phyloP scores from a whole-genome alignment of 2,329 filamentous ascomycete species.

The Elsinoe batatas region DNA sequence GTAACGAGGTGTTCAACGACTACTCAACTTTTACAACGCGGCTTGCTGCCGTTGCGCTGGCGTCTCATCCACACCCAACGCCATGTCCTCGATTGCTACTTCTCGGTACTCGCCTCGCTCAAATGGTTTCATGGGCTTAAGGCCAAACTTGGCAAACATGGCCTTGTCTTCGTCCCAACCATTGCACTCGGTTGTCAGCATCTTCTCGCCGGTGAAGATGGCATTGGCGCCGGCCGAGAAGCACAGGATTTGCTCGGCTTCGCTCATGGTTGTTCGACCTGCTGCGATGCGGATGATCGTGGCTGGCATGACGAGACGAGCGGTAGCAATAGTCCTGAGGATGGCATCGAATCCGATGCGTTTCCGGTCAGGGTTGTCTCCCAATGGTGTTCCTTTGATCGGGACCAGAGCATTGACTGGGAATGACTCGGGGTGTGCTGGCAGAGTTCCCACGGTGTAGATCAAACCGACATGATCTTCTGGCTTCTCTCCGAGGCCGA shows the following conservation, averaged over 20 bases:
- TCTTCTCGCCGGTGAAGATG: slow-evolving; percentile 93
- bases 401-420: slow-evolving; percentile 86
- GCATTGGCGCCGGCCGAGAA: slow-evolving; percentile 89
- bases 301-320: slow-evolving; percentile 68
- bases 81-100: slow-evolving; percentile 11
- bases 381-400: slow-evolving; percentile 80
- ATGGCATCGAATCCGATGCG: slow-evolving; percentile 68
- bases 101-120: slow-evolving; percentile 27
- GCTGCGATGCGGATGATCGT: slow-evolving; percentile 84
- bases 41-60: slow-evolving; percentile 5
- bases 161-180: slow-evolving; percentile 80
- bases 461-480: slow-evolving; percentile 74
- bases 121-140: slow-evolving; percentile 58
- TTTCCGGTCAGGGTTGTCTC: slow-evolving; percentile 45
- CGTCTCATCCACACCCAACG: slow-evolving; percentile 2
- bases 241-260: slow-evolving; percentile 81
- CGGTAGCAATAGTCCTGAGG: slow-evolving; percentile 73
- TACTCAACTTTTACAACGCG: not conserved
- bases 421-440: slow-evolving; percentile 78
- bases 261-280: slow-evolving; percentile 70
- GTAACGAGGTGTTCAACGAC: not conserved
- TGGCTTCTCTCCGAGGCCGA: slow-evolving; percentile 71
- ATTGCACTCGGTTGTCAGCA: slow-evolving; percentile 85
- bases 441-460: slow-evolving; percentile 71
- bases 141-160: slow-evolving; percentile 76